Conservation (phyloP, 1,284 basidiomycete genomes). For the Vanrija humicola region DNA sequence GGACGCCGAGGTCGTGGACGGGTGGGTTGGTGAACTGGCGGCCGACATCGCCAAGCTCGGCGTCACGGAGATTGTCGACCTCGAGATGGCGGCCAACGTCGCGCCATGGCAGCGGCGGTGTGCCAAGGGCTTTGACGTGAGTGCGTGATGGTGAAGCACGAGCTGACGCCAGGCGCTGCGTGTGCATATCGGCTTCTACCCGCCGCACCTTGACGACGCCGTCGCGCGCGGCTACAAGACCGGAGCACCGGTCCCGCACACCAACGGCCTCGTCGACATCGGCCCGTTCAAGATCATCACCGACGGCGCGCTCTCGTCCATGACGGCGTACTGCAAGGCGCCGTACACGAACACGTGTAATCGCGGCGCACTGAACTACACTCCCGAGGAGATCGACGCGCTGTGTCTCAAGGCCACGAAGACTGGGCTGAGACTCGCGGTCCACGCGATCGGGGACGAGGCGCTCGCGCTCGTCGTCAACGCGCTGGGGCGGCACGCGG, state of each 20-base stretch:
- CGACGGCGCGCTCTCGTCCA: slow-evolving; percentile 16
- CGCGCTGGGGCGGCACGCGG: slow-evolving; percentile 13
- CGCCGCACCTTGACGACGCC: slow-evolving; percentile 28
- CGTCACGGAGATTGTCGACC: slow-evolving; percentile 38
- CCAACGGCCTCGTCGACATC: slow-evolving; percentile 24
- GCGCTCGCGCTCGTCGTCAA: slow-evolving; percentile 30
- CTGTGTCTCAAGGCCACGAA: slow-evolving; percentile 22
- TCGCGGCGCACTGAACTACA: slow-evolving; percentile 22
- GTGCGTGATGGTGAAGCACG: too few species aligned
- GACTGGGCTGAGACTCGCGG: slow-evolving; percentile 26
- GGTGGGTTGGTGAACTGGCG: slow-evolving; percentile 22
- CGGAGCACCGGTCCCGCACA: slow-evolving; percentile 28
- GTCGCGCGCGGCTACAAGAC: slow-evolving; percentile 24
- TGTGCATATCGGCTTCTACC: slow-evolving; percentile 36
- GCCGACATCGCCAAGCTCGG: slow-evolving; percentile 32
- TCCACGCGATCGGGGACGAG: slow-evolving; percentile 41
- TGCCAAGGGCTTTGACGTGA: slow-evolving; percentile 20
- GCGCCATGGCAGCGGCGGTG: slow-evolving; percentile 24
- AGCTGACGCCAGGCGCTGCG: slow-evolving; percentile 13
- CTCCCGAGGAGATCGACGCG: slow-evolving; percentile 17
- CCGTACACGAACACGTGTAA: slow-evolving; percentile 28
- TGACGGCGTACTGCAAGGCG: slow-evolving; percentile 39
- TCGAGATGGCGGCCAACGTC: slow-evolving; percentile 37
- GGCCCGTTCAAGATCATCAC: slow-evolving; percentile 40
- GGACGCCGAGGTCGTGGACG: slow-evolving; percentile 22